Conservation (phyloP, 257 asterid genomes). For the Capsicum chinense region DNA sequence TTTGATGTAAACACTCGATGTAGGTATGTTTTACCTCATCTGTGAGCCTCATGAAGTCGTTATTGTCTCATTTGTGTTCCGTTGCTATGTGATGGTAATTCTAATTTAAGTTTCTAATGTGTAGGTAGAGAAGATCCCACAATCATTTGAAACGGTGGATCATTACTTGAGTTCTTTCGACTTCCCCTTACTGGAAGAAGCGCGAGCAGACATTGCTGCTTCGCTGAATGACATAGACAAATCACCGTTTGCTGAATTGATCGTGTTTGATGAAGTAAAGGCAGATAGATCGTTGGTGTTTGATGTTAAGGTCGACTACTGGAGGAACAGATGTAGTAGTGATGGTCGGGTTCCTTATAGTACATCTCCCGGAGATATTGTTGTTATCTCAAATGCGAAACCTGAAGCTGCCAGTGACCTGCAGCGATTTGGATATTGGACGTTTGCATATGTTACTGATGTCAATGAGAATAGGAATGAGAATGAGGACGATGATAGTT, state of each 20-base stretch:
- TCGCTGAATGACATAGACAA: constrained; percentile 40
- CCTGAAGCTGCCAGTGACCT: constrained; percentile 41
- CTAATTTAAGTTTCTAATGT: not conserved
- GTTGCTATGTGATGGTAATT: not conserved
- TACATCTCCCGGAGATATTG: constrained; percentile 51
- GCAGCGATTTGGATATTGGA: constrained; percentile 34
- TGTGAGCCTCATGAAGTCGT: too few species aligned
- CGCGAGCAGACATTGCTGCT: constrained; percentile 53
- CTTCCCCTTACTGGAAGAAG: constrained; percentile 62
- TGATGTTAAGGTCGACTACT: constrained; percentile 36
- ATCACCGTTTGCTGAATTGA: constrained; percentile 60
- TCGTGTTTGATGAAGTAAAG: not conserved
- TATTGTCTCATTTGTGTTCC: too few species aligned
- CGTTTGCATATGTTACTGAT: constrained; percentile 50
- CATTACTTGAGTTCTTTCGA: constrained; percentile 50
- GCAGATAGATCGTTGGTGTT: not conserved
- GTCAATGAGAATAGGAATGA: constrained; percentile 30
- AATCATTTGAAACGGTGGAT: constrained; percentile 41
- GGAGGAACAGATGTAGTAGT: constrained; percentile 44
- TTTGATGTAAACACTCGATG: too few species aligned
- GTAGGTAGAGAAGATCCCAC: constrained; percentile 57
- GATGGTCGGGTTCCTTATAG: constrained; percentile 51
- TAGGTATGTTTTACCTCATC: too few species aligned
- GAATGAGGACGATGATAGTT: not conserved
- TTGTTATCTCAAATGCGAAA: constrained; percentile 41